Evolutionary conservation across 2,329 filamentous ascomycete species (phyloP).

Genomic region (Tympanopsis confertula): DNA sequence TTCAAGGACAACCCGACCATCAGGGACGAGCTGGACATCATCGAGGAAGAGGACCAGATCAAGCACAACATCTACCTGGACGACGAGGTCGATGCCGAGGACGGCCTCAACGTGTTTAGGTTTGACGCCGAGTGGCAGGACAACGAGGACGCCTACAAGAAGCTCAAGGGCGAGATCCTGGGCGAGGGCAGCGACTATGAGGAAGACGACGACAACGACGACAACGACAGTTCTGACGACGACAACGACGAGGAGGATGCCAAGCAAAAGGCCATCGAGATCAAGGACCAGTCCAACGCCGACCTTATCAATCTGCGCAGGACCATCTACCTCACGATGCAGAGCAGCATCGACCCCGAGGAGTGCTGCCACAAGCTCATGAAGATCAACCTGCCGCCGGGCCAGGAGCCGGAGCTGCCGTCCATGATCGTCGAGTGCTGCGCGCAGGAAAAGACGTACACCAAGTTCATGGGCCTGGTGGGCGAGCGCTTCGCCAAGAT

Average conservation of each 20-base stretch:
- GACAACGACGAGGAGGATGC: slow-evolving; percentile 62
- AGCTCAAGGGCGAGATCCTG: slow-evolving; percentile 82
- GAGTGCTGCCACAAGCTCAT: slow-evolving; percentile 96
- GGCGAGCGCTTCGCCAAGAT: slow-evolving; percentile 93
- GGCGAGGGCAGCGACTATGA: slow-evolving; percentile 79
- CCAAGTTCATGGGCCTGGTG: slow-evolving; percentile 91
- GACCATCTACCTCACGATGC: slow-evolving; percentile 94
- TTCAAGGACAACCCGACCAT: slow-evolving; percentile 91
- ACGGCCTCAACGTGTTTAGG: slow-evolving; percentile 90
- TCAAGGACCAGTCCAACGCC: slow-evolving; percentile 95
- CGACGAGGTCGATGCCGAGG: slow-evolving; percentile 73
- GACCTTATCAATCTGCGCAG: slow-evolving; percentile 86
- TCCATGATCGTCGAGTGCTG: slow-evolving; percentile 97
- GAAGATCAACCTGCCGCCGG: slow-evolving; percentile 77
- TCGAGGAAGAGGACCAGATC: slow-evolving; percentile 97
- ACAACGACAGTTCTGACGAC: slow-evolving; percentile 49
- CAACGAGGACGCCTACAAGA: slow-evolving; percentile 81
- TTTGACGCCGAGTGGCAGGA: slow-evolving; percentile 81
- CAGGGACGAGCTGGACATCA: slow-evolving; percentile 83
- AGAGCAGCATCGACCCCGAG: slow-evolving; percentile 91
- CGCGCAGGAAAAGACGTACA: slow-evolving; percentile 91
- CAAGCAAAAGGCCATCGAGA: slow-evolving; percentile 76
- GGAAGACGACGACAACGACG: slow-evolving; percentile 34
- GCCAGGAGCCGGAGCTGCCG: slow-evolving; percentile 79
- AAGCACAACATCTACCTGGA: slow-evolving; percentile 78